phyloP scores from a whole-genome alignment of 2,329 filamentous ascomycete species.

The Alternaria rosae region DNA sequence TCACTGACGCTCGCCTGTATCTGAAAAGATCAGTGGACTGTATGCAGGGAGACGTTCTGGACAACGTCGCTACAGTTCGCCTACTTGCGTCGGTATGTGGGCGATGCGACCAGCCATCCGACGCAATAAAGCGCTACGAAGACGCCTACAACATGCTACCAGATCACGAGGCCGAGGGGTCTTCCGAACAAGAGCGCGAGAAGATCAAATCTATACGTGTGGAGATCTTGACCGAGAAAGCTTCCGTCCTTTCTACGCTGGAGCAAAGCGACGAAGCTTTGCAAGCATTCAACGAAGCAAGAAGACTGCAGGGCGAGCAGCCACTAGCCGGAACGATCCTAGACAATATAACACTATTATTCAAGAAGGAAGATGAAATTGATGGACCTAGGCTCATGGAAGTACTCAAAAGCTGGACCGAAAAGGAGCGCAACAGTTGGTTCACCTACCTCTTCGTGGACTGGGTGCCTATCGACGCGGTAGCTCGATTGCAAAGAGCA shows the following conservation, averaged over 20 bases:
- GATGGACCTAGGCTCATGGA: neutral
- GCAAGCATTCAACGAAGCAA: neutral
- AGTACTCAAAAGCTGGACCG: neutral
- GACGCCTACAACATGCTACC: neutral
- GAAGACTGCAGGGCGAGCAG: neutral
- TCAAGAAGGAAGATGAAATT: neutral
- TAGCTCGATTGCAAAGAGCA: conserved; percentile 1
- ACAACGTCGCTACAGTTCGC: neutral
- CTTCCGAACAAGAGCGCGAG: neutral
- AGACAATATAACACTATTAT: neutral
- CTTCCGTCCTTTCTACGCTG: neutral
- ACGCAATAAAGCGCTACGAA: neutral
- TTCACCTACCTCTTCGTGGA: neutral
- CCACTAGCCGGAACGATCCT: neutral
- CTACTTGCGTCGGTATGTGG: neutral
- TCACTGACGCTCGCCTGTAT: neutral
- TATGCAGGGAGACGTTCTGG: neutral
- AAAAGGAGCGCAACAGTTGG: neutral
- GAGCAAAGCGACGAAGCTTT: neutral
- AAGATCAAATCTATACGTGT: neutral
- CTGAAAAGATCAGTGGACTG: neutral
- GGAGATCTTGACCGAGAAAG: neutral
- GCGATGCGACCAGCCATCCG: neutral
- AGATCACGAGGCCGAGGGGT: neutral
- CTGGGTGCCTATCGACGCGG: neutral